A percentile compares a stretch with the other conserved stretches of the same genome.
Evolutionary conservation across 2,329 filamentous ascomycete genomes (phyloP).

Genomic region (Neonectria magnoliae): DNA sequence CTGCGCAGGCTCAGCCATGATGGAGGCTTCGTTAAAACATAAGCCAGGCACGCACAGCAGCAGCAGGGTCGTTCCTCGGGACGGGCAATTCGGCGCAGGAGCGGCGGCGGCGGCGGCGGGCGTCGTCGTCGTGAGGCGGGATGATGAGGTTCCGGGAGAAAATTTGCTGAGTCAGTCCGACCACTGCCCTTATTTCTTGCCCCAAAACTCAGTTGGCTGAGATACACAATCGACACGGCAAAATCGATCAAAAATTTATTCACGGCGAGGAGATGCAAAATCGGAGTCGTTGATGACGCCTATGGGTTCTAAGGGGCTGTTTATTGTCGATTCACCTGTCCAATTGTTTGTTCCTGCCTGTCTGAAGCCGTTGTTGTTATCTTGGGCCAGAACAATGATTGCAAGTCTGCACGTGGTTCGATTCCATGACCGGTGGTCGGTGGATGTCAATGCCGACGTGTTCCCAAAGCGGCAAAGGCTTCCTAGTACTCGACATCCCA

Average conservation of each 20-base stretch:
- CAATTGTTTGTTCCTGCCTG: conserved; percentile 7
- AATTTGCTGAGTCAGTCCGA: conserved; percentile 55
- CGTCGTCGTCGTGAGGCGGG: conserved; percentile 37
- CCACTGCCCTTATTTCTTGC: conserved; percentile 54
- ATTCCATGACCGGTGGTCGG: conserved; percentile 19
- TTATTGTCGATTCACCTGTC: neutral
- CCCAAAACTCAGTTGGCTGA: conserved; percentile 48
- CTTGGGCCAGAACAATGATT: conserved; percentile 8
- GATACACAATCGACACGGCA: conserved; percentile 53
- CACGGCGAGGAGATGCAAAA: conserved; percentile 34
- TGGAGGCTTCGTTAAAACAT: conserved; percentile 46
- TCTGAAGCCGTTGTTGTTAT: conserved; percentile 1
- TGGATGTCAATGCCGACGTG: conserved; percentile 20
- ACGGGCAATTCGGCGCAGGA: conserved; percentile 33
- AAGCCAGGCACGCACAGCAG: conserved; percentile 37
- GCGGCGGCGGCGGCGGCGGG: conserved; percentile 23
- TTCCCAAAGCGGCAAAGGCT: conserved; percentile 12
- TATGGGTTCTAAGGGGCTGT: neutral
- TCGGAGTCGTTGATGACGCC: neutral
- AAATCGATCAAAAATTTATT: conserved; percentile 34
- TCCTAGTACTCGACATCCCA: neutral
- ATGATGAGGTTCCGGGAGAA: conserved; percentile 51
- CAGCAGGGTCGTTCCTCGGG: conserved; percentile 31
- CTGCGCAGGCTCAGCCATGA: conserved; percentile 55
- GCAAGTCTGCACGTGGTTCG: conserved; percentile 19